phyloP scores from a whole-genome alignment of 176 grass and related monocot species.

The Poa pratensis region DNA sequence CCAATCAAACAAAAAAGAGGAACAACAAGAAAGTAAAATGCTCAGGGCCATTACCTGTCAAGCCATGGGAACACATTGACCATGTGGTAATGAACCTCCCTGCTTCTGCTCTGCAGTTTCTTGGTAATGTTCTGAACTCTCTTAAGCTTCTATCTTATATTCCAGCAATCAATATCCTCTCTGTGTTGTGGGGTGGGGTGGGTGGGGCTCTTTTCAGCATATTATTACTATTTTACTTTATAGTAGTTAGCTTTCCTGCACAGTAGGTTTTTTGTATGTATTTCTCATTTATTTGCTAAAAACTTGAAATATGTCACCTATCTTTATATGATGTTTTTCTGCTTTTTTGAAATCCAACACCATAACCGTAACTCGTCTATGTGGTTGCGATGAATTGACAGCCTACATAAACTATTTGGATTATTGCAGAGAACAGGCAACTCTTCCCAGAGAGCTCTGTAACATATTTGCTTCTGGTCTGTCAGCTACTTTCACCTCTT shows the following conservation, averaged over 20 bases:
- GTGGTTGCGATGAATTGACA: not conserved
- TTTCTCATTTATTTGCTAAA: too few species aligned
- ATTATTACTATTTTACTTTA: not conserved
- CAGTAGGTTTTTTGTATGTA: too few species aligned
- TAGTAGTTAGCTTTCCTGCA: too few species aligned
- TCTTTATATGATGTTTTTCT: not conserved
- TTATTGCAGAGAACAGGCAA: not conserved
- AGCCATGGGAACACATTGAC: conserved; percentile 77
- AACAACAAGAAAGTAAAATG: conserved; percentile 78
- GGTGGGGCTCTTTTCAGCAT: not conserved
- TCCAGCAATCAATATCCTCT: not conserved
- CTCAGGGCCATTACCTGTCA: conserved; percentile 47
- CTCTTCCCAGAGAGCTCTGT: not conserved
- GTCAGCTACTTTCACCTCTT: not conserved
- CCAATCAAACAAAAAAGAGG: conserved; percentile 57
- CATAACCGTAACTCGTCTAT: not conserved
- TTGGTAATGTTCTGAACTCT: conserved; percentile 57
- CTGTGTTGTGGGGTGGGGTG: not conserved
- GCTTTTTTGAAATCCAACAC: conserved; percentile 10
- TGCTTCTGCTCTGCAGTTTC: conserved; percentile 89
- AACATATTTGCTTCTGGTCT: not conserved
- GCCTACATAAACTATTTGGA: not conserved
- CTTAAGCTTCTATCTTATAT: not conserved
- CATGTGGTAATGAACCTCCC: conserved; percentile 98
- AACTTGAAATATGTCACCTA: not conserved